Evolutionary conservation across 2,329 filamentous ascomycete species (phyloP).

Genomic region (Xylariaceae sp.): DNA sequence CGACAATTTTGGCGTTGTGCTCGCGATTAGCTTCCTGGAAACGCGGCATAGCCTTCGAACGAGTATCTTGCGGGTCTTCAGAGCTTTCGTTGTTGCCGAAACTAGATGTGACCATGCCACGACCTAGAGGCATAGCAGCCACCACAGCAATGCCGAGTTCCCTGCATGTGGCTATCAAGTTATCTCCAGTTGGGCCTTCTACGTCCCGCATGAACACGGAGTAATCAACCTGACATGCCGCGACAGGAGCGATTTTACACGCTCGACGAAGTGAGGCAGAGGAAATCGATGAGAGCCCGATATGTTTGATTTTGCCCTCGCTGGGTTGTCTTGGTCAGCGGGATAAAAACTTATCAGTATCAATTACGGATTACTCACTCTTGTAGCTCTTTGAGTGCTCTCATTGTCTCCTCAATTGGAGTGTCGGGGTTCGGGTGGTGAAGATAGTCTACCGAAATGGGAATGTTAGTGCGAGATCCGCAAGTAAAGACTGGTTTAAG

Average conservation of each 20-base stretch:
- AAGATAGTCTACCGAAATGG: conserved; percentile 32
- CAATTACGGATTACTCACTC: conserved; percentile 20
- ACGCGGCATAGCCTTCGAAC: conserved; percentile 30
- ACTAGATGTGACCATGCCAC: conserved; percentile 42
- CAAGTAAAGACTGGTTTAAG: background rate
- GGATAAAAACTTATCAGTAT: background rate
- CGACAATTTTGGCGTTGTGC: conserved; percentile 41
- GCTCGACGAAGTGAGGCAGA: conserved; percentile 50
- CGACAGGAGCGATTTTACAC: conserved; percentile 45
- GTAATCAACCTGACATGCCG: conserved; percentile 54
- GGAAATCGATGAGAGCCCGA: conserved; percentile 50
- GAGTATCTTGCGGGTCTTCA: conserved; percentile 2
- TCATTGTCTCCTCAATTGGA: conserved; percentile 48
- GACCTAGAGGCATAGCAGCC: conserved; percentile 40
- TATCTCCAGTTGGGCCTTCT: conserved; percentile 36
- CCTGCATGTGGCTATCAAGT: conserved; percentile 42
- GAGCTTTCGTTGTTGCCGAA: conserved; percentile 32
- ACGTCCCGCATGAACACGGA: conserved; percentile 49
- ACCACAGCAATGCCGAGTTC: conserved; percentile 46
- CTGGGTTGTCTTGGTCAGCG: conserved; percentile 18
- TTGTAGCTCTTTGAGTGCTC: conserved; percentile 42
- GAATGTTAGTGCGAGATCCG: background rate
- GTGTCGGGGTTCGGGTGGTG: conserved; percentile 42
- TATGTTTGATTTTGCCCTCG: conserved; percentile 51
- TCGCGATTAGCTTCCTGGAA: conserved; percentile 48